Percentiles rank a stretch among this genome's conserved stretches.
These are phyloP conservation scores for Elaeis oleifera DNA, from an alignment of 202 grass and related monocot species.

Conservation along the genomic window DNA sequence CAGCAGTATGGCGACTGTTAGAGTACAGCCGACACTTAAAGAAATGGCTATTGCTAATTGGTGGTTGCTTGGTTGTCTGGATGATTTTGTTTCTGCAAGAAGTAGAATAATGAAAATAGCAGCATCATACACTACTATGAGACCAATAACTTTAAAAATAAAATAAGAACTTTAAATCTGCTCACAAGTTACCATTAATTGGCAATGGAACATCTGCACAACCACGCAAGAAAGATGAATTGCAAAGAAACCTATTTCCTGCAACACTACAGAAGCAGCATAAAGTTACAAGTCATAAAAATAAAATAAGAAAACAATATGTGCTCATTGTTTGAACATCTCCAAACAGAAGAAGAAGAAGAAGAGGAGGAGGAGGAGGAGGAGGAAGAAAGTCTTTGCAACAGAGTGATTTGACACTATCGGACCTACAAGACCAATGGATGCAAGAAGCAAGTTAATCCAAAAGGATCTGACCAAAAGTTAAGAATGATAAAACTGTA, in stretches of 20 bases:
- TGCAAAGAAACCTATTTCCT: constrained; percentile 83
- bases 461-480: no score
- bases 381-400: no score
- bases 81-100: constrained; percentile 42
- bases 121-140: no score
- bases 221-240: constrained; percentile 68
- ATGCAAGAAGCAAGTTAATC: no score
- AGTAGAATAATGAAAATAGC: constrained; percentile 1
- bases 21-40: constrained; percentile 53
- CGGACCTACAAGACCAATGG: no score
- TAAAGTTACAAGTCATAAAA: background rate
- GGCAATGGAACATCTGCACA: constrained; percentile 46
- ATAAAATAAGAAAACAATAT: no score
- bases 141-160: background rate
- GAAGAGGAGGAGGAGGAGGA: no score
- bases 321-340: no score
- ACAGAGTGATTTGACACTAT: no score
- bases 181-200: constrained; percentile 43
- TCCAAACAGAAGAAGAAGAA: no score
- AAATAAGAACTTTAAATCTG: constrained; percentile 7
- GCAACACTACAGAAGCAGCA: constrained; percentile 51
- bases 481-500: no score
- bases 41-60: constrained; percentile 70
- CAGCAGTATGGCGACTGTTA: constrained; percentile 41
- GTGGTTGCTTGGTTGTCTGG: constrained; percentile 38